These are phyloP conservation scores for Saccharata proteae DNA, from an alignment of 2,329 filamentous ascomycete genomes.

Conservation along the genomic window DNA sequence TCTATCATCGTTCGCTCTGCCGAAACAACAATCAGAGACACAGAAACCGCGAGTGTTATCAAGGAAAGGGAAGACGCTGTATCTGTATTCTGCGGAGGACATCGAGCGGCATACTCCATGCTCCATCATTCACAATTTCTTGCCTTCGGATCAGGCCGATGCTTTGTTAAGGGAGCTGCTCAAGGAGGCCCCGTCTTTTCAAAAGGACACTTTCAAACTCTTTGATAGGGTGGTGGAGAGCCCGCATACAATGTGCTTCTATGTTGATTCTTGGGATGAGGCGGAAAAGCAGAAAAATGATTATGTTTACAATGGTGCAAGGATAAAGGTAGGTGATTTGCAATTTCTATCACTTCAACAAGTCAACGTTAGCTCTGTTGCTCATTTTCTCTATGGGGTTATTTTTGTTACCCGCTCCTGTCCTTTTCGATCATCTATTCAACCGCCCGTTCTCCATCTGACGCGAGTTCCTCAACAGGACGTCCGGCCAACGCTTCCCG, in stretches of 20 bases:
- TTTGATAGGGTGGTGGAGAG: conserved; percentile 80
- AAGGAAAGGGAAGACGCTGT: conserved; percentile 69
- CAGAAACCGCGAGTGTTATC: conserved; percentile 39
- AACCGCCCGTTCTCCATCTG: background rate
- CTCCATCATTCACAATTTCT: conserved; percentile 84
- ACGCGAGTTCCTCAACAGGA: too few relatives aligned
- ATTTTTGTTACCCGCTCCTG: too few relatives aligned
- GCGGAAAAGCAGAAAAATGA: conserved; percentile 58
- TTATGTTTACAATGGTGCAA: conserved; percentile 75
- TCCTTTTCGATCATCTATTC: too few relatives aligned
- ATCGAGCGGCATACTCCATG: conserved; percentile 77
- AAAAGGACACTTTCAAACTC: conserved; percentile 64
- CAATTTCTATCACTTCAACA: too few relatives aligned
- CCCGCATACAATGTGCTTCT: conserved; percentile 75
- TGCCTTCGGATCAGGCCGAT: conserved; percentile 60
- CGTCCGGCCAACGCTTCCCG: conserved; percentile 62
- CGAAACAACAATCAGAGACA: background rate
- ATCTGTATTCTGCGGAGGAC: conserved; percentile 71
- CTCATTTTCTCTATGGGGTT: too few relatives aligned
- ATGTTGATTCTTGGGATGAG: conserved; percentile 63
- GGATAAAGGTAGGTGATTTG: conserved; percentile 50
- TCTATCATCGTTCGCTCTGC: conserved; percentile 16
- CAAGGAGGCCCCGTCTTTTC: conserved; percentile 58
- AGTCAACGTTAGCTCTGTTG: too few relatives aligned
- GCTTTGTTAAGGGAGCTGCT: conserved; percentile 64